A percentile compares a stretch with the other conserved stretches of the same genome.
Evolutionary conservation across 176 grass and related monocot genomes (phyloP).

Genomic region (Raddia distichophylla): DNA sequence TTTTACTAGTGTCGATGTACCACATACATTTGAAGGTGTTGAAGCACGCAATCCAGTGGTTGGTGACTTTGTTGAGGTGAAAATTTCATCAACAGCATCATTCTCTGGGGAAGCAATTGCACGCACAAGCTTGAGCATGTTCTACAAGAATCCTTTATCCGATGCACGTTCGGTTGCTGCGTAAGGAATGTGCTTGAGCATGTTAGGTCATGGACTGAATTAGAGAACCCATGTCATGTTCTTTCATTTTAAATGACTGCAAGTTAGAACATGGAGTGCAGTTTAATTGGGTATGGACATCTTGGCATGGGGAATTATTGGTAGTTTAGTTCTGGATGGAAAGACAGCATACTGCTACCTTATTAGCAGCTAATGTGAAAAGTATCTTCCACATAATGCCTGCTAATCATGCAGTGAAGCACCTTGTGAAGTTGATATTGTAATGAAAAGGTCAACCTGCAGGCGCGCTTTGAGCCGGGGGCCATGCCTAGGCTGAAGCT

Average conservation of each 20-base stretch:
- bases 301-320: neutral
- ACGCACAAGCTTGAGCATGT: conserved; percentile 72
- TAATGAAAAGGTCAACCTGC: conserved; percentile 19
- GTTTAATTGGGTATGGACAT: conserved; percentile 23
- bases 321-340: conserved; percentile 22
- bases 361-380: conserved; percentile 18
- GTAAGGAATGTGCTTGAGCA: conserved; percentile 3
- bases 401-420: neutral
- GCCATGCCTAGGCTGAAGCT: conserved; percentile 9
- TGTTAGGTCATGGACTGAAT: conserved; percentile 21
- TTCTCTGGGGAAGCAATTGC: conserved; percentile 70
- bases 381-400: neutral
- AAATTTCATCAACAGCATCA: conserved; percentile 81
- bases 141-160: conserved; percentile 47
- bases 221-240: neutral
- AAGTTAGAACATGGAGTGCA: conserved; percentile 6
- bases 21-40: conserved; percentile 55
- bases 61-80: conserved; percentile 85
- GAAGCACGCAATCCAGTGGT: conserved; percentile 60
- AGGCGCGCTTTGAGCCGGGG: neutral
- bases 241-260: conserved; percentile 13
- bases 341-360: conserved; percentile 3
- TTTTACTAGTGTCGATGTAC: conserved; percentile 64
- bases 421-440: neutral
- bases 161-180: conserved; percentile 35